Base-by-base conservation (phyloP, 208 protist species). In the Wallacemonas collosoma region DNA sequence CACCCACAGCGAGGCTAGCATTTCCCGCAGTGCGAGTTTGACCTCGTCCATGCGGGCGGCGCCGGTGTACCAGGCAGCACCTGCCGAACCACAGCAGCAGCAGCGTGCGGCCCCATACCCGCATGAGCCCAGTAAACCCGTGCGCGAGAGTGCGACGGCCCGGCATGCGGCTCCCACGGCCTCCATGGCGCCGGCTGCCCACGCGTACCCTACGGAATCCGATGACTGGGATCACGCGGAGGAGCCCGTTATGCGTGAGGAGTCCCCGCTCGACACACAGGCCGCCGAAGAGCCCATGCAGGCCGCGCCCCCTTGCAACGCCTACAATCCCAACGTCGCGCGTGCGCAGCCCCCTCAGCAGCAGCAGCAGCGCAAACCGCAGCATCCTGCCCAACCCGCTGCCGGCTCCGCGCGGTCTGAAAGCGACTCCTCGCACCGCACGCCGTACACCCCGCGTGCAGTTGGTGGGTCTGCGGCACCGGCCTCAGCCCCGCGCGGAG, bases 161-260 rank as follows among this genome's bases (percentile, higher is more conserved):
- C 38, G 50, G 7, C 48, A 70, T 17, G 40, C 71, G 2, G 38
- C 45, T 12, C 54, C 39, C 3, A 40, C 44, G 40, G 44, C 11
- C 35, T 7, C 47, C 58, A 26, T 58, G 15, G 44, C 58, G 47
- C 15, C n/a, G 5, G 47, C 35, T 38, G 17, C 2, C 26, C 4
- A 43, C 71, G 48, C 63, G 48, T 48, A 58, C 36, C 12, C 43
- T 8, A n/a, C 47, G 4, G 56, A 65, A 38, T 56, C 51, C 53
- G 64, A 72, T 17, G 45, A 55, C 15, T 65, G 60, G 60, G 60
- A 65, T n/a, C 41, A 11, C 17, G 60, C 60, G 26, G 47, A 65
- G 58, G 65, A 50, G 50, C 67, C 53, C 15, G n/a, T 79, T 3
- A 14, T 47, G 44, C 65, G 56, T 17, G 74, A 74, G n/a, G 74